Conservation (phyloP, 495 filamentous ascomycete genomes). For the Lasiosphaeria hispida region DNA sequence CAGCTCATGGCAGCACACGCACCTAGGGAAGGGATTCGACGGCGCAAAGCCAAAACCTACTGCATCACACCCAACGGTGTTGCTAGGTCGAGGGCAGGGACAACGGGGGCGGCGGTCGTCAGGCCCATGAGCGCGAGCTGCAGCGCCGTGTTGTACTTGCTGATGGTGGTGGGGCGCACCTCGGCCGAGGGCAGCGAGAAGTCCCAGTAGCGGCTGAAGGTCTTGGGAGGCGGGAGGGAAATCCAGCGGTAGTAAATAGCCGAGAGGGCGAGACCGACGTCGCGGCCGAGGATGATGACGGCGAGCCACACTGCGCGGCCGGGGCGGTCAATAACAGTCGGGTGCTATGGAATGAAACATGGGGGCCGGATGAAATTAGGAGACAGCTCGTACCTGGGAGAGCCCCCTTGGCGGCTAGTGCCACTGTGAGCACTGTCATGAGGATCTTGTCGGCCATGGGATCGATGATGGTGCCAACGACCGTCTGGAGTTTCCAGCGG, state of each 20-base stretch:
- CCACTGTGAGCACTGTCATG: conserved; percentile 88
- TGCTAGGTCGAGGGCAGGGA: conserved; percentile 54
- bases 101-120: conserved; percentile 69
- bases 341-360: neutral
- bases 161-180: conserved; percentile 86
- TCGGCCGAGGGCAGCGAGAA: conserved; percentile 91
- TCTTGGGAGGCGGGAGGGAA: conserved; percentile 87
- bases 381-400: conserved; percentile 62
- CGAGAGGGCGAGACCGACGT: conserved; percentile 79
- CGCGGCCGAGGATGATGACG: conserved; percentile 82
- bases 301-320: conserved; percentile 72
- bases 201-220: conserved; percentile 93
- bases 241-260: conserved; percentile 96
- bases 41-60: conserved; percentile 53
- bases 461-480: conserved; percentile 94
- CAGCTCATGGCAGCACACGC: conserved; percentile 1
- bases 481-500: conserved; percentile 80
- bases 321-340: conserved; percentile 5
- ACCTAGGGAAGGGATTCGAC: too few relatives aligned
- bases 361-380: neutral
- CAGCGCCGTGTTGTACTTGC: conserved; percentile 83
- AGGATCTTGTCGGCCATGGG: conserved; percentile 95
- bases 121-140: conserved; percentile 76
- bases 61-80: conserved; percentile 62
- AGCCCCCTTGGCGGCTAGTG: conserved; percentile 73